These are phyloP conservation scores for Carex myosuroides DNA, from an alignment of 176 grass and related monocot species.

Conservation along the genomic window DNA sequence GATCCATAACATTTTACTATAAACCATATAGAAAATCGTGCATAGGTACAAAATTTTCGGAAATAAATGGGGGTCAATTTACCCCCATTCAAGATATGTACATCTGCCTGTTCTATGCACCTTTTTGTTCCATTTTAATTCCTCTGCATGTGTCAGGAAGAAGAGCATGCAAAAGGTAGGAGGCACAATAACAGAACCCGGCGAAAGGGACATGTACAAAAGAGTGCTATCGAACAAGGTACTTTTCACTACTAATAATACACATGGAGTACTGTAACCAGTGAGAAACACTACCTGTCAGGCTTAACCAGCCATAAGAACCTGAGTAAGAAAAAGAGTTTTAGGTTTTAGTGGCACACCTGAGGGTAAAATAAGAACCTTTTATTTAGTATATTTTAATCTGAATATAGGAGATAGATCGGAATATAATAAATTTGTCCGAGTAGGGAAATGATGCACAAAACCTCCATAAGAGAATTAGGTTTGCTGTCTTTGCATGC, in stretches of 20 bases:
- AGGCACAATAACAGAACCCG: slow-evolving; percentile 37
- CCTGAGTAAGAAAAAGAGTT: not conserved
- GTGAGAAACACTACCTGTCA: not conserved
- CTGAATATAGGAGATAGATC: not conserved
- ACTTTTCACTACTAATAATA: not conserved
- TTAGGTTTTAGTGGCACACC: not conserved
- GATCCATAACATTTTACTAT: too few species aligned
- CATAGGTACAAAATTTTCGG: too few species aligned
- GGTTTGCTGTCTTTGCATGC: not conserved
- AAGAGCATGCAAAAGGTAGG: slow-evolving; percentile 35
- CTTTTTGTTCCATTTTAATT: not conserved
- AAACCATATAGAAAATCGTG: too few species aligned
- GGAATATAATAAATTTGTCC: not conserved
- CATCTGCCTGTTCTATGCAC: not conserved
- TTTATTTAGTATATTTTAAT: not conserved
- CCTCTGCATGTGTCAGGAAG: slow-evolving; percentile 3
- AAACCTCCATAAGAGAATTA: not conserved
- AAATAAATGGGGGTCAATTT: too few species aligned
- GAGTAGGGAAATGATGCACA: not conserved
- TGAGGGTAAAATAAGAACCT: not conserved
- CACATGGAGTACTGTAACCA: not conserved
- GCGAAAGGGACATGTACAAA: slow-evolving; percentile 43
- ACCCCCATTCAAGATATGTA: too few species aligned
- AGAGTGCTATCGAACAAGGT: slow-evolving; percentile 46
- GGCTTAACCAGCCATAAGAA: not conserved